Conservation (phyloP, 768 basidiomycete species). For the Naganishia randhawae region DNA sequence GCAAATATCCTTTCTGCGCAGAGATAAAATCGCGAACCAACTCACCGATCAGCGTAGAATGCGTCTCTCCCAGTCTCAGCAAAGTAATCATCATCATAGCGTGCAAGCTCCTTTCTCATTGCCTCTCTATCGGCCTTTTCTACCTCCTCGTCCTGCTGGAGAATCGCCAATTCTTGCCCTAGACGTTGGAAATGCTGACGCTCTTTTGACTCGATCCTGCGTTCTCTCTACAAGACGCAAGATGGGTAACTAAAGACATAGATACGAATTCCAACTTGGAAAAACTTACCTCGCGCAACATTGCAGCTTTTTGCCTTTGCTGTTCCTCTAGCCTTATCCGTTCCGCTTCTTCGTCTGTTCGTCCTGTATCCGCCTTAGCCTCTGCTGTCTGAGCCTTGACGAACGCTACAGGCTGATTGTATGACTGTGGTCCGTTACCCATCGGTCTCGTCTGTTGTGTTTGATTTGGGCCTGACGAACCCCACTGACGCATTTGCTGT, state of each 20-base stretch:
- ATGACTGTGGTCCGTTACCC: conserved; percentile 69
- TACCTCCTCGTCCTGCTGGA: conserved; percentile 37
- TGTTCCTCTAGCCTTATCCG: conserved; percentile 71
- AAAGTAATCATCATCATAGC: conserved; percentile 79
- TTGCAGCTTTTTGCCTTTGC: conserved; percentile 72
- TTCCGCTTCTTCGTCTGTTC: conserved; percentile 87
- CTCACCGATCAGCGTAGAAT: conserved; percentile 87
- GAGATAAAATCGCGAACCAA: conserved; percentile 21
- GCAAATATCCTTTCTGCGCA: background rate
- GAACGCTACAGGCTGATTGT: conserved; percentile 75
- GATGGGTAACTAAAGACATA: background rate
- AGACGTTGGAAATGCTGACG: conserved; percentile 63
- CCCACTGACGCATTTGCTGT: conserved; percentile 75
- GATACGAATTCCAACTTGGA: background rate
- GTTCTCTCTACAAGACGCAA: conserved; percentile 65
- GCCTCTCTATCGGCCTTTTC: conserved; percentile 36
- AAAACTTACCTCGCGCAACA: conserved; percentile 77
- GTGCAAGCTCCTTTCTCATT: conserved; percentile 62
- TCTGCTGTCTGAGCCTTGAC: conserved; percentile 58
- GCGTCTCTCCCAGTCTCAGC: conserved; percentile 88
- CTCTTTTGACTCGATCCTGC: conserved; percentile 88
- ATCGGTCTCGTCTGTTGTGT: conserved; percentile 56
- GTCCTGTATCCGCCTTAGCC: conserved; percentile 54
- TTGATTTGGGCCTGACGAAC: conserved; percentile 56
- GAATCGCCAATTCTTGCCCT: conserved; percentile 46